These are phyloP conservation scores for Schwanniomyces polymorphus DNA, from an alignment of 805 yeast species.

Conservation along the genomic window DNA sequence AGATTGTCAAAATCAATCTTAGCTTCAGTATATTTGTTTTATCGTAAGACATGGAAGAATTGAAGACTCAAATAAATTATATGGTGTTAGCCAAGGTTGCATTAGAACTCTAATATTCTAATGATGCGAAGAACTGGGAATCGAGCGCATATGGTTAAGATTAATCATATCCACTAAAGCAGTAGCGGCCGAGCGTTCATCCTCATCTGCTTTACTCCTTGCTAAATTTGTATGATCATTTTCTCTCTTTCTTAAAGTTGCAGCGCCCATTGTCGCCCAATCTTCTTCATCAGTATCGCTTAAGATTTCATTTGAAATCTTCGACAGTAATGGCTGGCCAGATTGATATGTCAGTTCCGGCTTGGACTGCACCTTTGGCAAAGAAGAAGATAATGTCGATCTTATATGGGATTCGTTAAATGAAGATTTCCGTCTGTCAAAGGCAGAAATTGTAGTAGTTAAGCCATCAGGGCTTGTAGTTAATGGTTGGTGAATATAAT, in stretches of 20 bases:
- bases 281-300: conserved; percentile 95
- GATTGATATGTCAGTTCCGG: not conserved
- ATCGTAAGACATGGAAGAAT: not conserved
- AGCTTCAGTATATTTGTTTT: not conserved
- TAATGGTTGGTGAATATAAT: conserved; percentile 7
- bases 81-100: not conserved
- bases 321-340: not conserved
- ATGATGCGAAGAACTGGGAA: not conserved
- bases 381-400: conserved; percentile 23
- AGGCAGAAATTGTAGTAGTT: conserved; percentile 16
- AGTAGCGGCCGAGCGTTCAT: conserved; percentile 57
- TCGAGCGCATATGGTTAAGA: not conserved
- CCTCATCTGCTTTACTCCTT: conserved; percentile 15
- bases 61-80: not conserved
- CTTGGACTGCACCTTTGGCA: conserved; percentile 10
- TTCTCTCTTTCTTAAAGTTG: conserved; percentile 45
- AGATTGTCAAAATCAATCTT: not conserved
- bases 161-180: conserved; percentile 60
- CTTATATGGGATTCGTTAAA: conserved; percentile 41
- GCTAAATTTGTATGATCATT: conserved; percentile 8
- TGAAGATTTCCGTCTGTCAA: conserved; percentile 36
- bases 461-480: conserved; percentile 17
- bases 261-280: conserved; percentile 91
- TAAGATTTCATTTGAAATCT: conserved; percentile 1
- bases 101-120: not conserved